These are phyloP conservation scores for Lactarius quietus DNA, from an alignment of 768 basidiomycete species.

Conservation along the genomic window DNA sequence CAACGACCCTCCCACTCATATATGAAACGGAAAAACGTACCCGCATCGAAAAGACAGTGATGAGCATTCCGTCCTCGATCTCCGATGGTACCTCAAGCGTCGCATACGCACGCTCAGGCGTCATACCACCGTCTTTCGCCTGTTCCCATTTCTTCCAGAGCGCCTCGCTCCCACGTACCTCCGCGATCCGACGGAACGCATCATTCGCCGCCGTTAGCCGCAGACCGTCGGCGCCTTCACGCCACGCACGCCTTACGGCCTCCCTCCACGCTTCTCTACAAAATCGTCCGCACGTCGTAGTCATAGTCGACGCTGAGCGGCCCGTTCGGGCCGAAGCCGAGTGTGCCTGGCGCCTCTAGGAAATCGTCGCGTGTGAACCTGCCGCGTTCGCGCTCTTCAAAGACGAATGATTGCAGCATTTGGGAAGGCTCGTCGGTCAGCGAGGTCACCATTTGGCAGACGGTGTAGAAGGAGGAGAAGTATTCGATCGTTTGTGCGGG, in stretches of 20 bases:
- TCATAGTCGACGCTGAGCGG: constrained; percentile 66
- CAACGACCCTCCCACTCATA: background rate
- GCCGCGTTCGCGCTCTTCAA: constrained; percentile 58
- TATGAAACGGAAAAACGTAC: constrained; percentile 40
- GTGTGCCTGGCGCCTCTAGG: constrained; percentile 40
- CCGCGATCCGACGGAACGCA: constrained; percentile 65
- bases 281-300: constrained; percentile 59
- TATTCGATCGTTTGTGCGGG: constrained; percentile 59
- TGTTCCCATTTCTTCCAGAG: constrained; percentile 51
- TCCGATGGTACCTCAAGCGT: constrained; percentile 66
- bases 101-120: constrained; percentile 65
- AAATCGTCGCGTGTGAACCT: constrained; percentile 62
- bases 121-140: constrained; percentile 57
- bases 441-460: constrained; percentile 49
- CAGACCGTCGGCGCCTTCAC: constrained; percentile 40
- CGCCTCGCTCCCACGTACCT: constrained; percentile 50
- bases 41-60: constrained; percentile 68
- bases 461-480: constrained; percentile 54
- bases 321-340: constrained; percentile 67
- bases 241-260: constrained; percentile 56
- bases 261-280: constrained; percentile 68
- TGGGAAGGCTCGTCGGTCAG: constrained; percentile 45
- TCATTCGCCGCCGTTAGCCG: constrained; percentile 57
- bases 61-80: constrained; percentile 74
- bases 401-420: constrained; percentile 54